These are phyloP conservation scores for Penicillium digitatum DNA, from an alignment of 2,329 filamentous ascomycete genomes.

Conservation along the genomic window DNA sequence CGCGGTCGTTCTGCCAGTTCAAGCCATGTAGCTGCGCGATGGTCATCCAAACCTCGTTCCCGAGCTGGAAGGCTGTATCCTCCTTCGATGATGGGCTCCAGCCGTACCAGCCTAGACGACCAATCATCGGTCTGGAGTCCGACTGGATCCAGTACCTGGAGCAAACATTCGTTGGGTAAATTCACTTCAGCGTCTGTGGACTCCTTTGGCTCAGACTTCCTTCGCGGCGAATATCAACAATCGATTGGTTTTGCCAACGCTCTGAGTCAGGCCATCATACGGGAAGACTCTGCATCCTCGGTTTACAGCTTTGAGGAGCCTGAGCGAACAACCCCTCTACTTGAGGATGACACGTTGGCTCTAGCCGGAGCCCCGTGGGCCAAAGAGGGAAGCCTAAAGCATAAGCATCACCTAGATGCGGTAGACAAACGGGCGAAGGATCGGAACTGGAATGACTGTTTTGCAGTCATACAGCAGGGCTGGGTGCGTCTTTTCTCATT, in stretches of 20 bases:
- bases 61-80: slow-evolving; percentile 67
- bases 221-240: slow-evolving; percentile 81
- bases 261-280: slow-evolving; percentile 91
- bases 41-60: slow-evolving; percentile 81
- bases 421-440: slow-evolving; percentile 91
- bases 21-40: slow-evolving; percentile 62
- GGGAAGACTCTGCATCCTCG: slow-evolving; percentile 62
- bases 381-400: slow-evolving; percentile 91
- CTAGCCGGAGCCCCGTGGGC: slow-evolving; percentile 95
- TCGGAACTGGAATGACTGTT: slow-evolving; percentile 89
- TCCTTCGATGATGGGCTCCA: slow-evolving; percentile 78
- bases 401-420: slow-evolving; percentile 92
- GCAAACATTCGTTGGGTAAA: slow-evolving; percentile 85
- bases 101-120: slow-evolving; percentile 90
- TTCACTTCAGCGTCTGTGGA: slow-evolving; percentile 90
- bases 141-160: slow-evolving; percentile 88
- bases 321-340: slow-evolving; percentile 58
- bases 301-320: slow-evolving; percentile 57
- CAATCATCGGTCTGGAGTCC: slow-evolving; percentile 88
- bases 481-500: slow-evolving; percentile 94
- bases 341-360: slow-evolving; percentile 90
- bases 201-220: slow-evolving; percentile 74
- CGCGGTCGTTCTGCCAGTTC: slow-evolving; percentile 69
- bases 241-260: slow-evolving; percentile 97
- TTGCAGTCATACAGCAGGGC: slow-evolving; percentile 93